Evolutionary conservation across 192 early-diverging fungal genomes (phyloP).

Genomic region (Rhizophagus sp.): DNA sequence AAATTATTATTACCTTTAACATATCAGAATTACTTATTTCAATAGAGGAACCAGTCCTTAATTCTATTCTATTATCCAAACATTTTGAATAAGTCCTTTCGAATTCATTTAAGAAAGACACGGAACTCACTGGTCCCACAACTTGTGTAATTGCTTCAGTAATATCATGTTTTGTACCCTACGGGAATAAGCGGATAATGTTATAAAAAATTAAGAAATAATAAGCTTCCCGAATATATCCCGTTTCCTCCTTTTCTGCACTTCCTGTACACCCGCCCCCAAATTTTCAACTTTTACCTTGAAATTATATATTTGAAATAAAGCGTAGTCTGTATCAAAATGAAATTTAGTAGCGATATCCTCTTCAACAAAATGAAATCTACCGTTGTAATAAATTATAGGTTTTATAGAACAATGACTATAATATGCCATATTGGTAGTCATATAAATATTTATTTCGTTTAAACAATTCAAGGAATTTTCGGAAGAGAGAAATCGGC

Average conservation of each 20-base stretch:
- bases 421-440: neutral
- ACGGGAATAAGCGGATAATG: neutral
- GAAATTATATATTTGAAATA: conserved; percentile 22
- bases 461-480: neutral
- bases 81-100: conserved; percentile 2
- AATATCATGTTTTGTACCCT: conserved; percentile 10
- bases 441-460: neutral
- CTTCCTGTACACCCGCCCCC: neutral
- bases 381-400: conserved; percentile 15
- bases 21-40: neutral
- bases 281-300: conserved; percentile 5
- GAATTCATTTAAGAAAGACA: conserved; percentile 13
- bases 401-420: conserved; percentile 4
- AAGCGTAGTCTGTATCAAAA: conserved; percentile 19
- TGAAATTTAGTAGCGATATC: conserved; percentile 9
- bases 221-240: neutral
- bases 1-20: conserved; percentile 5
- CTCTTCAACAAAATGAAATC: conserved; percentile 20
- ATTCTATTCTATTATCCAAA: conserved; percentile 6
- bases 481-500: neutral
- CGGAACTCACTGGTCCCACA: neutral
- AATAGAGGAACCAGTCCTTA: neutral
- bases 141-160: conserved; percentile 3
- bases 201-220: neutral
- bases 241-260: neutral